Percentiles rank a stretch among this genome's conserved stretches.
phyloP scores from a whole-genome alignment of 306 rosid species.

The Cicer cuneatum region DNA sequence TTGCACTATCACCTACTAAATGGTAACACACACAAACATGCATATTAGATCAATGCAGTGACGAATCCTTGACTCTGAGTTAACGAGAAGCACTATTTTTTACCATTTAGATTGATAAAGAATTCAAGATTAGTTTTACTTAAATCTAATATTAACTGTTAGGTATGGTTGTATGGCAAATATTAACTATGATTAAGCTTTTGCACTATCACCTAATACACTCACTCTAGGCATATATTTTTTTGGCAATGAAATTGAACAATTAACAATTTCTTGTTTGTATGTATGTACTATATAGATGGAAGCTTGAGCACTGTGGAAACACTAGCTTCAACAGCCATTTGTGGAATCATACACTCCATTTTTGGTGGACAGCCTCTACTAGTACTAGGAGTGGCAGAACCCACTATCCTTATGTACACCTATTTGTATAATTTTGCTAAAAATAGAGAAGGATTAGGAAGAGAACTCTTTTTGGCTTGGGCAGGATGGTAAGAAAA shows the following conservation, averaged over 20 bases:
- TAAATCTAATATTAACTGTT: too few relatives aligned
- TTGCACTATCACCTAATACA: background rate
- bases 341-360: conserved; percentile 91
- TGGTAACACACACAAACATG: too few relatives aligned
- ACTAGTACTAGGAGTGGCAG: conserved; percentile 87
- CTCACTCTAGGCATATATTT: background rate
- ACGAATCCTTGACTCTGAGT: too few relatives aligned
- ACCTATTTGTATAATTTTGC: conserved; percentile 77
- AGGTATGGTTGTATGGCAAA: background rate
- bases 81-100: too few relatives aligned
- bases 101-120: too few relatives aligned
- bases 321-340: conserved; percentile 84
- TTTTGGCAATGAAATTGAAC: conserved; percentile 13
- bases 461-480: conserved; percentile 68
- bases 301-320: conserved; percentile 91
- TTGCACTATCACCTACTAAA: background rate
- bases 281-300: conserved; percentile 48
- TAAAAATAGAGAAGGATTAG: conserved; percentile 64
- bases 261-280: conserved; percentile 18
- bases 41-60: too few relatives aligned
- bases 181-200: background rate
- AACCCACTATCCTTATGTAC: conserved; percentile 93
- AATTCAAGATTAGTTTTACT: too few relatives aligned
- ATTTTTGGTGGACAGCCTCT: conserved; percentile 91
- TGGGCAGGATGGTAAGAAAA: conserved; percentile 86